Evolutionary conservation across 208 protist species (phyloP).

Genomic region (Acanthamoeba quina): DNA sequence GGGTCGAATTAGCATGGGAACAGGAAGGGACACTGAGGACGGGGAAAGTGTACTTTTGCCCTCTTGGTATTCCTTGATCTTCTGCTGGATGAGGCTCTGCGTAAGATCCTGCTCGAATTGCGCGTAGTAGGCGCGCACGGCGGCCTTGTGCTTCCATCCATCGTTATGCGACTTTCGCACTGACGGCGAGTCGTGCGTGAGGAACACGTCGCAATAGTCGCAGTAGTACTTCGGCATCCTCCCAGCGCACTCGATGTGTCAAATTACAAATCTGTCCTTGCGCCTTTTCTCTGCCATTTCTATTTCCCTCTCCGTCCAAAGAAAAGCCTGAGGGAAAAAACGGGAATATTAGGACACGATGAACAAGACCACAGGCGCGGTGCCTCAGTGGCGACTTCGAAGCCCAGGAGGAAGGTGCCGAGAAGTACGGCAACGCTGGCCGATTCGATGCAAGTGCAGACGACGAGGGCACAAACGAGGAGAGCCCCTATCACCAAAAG

Average conservation of each 20-base stretch:
- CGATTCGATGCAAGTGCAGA: neutral
- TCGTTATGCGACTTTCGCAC: slow-evolving; percentile 88
- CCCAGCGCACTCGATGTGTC: no score
- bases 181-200: slow-evolving; percentile 87
- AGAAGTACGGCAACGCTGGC: neutral
- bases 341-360: neutral
- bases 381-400: neutral
- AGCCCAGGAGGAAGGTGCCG: neutral
- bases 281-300: neutral
- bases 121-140: slow-evolving; percentile 85
- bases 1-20: neutral
- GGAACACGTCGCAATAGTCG: slow-evolving; percentile 89
- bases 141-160: slow-evolving; percentile 87
- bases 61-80: slow-evolving; percentile 63
- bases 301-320: no score
- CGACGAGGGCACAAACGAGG: neutral
- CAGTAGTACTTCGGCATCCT: slow-evolving; percentile 83
- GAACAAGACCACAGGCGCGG: neutral
- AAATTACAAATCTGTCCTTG: no score
- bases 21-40: no score
- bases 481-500: neutral
- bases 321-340: no score
- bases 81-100: slow-evolving; percentile 62
- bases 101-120: slow-evolving; percentile 81
- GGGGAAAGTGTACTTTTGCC: slow-evolving; percentile 4